A percentile compares a stretch with the other conserved stretches of the same genome.
Conservation (phyloP, 176 grass and related monocot genomes). For the Carex parvula region DNA sequence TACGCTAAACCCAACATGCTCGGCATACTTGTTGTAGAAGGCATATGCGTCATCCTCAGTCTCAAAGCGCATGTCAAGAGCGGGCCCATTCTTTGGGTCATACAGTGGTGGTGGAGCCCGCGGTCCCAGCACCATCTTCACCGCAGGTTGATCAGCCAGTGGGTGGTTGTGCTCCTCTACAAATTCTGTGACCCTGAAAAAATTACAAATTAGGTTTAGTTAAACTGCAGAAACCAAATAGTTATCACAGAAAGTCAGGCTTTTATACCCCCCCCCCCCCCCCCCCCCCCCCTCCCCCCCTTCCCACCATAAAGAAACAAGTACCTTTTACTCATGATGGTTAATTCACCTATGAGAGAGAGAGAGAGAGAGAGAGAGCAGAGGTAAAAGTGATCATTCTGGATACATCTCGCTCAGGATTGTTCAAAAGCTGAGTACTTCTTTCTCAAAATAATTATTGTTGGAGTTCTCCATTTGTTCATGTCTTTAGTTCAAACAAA, state of each 20-base stretch:
- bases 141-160: constrained; percentile 41
- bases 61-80: constrained; percentile 59
- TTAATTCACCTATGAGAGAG: no score
- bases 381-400: background rate
- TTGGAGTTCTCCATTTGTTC: no score
- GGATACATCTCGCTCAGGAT: background rate
- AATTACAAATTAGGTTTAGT: constrained; percentile 19
- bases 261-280: background rate
- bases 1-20: constrained; percentile 73
- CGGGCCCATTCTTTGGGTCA: constrained; percentile 54
- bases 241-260: background rate
- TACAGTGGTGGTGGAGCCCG: constrained; percentile 38
- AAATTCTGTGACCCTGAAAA: constrained; percentile 58
- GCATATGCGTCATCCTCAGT: constrained; percentile 63
- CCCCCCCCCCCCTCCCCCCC: no score
- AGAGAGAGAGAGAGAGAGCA: no score
- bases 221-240: constrained; percentile 11
- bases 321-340: background rate
- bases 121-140: background rate
- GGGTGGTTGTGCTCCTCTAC: constrained; percentile 53
- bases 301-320: background rate
- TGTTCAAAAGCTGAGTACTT: background rate
- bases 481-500: no score
- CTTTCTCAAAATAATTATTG: background rate
- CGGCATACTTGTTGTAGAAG: constrained; percentile 72